phyloP scores from a whole-genome alignment of 208 protist species.

The Trypanosomatidae sp. region DNA sequence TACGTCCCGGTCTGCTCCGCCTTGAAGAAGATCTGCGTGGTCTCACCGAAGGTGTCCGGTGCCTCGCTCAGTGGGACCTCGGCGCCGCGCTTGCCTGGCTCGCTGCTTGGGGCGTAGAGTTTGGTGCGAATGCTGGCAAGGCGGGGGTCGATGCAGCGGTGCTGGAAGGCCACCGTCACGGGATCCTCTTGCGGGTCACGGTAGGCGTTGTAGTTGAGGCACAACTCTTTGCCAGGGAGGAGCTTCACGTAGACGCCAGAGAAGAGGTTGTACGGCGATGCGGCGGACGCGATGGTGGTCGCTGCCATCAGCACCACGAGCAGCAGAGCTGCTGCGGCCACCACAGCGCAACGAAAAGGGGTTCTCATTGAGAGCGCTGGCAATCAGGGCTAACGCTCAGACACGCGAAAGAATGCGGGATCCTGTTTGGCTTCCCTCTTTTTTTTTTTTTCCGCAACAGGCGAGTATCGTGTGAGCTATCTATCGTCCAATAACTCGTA shows the following conservation, averaged over 20 bases:
- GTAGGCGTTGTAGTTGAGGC: constrained; percentile 59
- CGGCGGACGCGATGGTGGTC: too few species aligned
- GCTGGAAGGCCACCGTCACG: constrained; percentile 51
- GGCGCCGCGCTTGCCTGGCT: constrained; percentile 23
- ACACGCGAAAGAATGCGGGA: too few species aligned
- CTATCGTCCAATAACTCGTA: too few species aligned
- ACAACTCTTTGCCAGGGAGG: constrained; percentile 62
- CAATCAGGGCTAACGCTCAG: too few species aligned
- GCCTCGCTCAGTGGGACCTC: constrained; percentile 26
- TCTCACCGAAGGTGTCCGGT: constrained; percentile 51
- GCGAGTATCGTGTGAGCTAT: too few species aligned
- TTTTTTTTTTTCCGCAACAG: too few species aligned
- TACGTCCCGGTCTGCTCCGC: constrained; percentile 65
- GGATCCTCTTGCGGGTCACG: constrained; percentile 65
- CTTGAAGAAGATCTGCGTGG: constrained; percentile 56
- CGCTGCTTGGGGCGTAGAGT: constrained; percentile 45
- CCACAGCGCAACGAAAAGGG: too few species aligned
- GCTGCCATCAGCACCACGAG: too few species aligned
- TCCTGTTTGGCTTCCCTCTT: too few species aligned
- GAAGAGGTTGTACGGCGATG: neutral
- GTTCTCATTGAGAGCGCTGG: too few species aligned
- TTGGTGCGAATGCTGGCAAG: constrained; percentile 42
- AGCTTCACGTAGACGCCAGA: constrained; percentile 65
- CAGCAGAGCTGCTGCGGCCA: too few species aligned
- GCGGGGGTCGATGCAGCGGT: constrained; percentile 62